Evolutionary conservation across 176 grass and related monocot genomes (phyloP).

Genomic region (Miscanthus lutarioriparius): DNA sequence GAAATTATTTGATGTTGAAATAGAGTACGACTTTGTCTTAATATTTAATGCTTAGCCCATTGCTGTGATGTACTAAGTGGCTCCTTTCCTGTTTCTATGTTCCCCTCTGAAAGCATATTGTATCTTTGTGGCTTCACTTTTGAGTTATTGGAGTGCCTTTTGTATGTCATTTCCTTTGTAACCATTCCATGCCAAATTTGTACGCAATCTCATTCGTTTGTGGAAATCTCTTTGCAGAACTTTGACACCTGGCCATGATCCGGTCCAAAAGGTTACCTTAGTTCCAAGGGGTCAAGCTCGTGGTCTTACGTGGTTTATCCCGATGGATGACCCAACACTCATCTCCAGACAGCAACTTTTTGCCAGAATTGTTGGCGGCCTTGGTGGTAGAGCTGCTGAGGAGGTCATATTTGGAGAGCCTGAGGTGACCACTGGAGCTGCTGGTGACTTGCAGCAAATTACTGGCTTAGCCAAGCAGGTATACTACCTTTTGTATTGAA

Average conservation of each 20-base stretch:
- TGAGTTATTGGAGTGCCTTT: neutral
- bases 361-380: constrained; percentile 93
- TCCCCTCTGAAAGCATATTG: neutral
- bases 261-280: constrained; percentile 96
- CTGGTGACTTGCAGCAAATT: constrained; percentile 96
- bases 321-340: constrained; percentile 85
- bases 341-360: constrained; percentile 98
- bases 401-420: constrained; percentile 94
- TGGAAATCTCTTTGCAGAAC: constrained; percentile 63
- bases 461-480: constrained; percentile 98
- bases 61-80: neutral
- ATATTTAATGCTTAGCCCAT: neutral
- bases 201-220: constrained; percentile 1
- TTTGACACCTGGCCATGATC: constrained; percentile 89
- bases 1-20: constrained; percentile 3
- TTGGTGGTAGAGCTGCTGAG: constrained; percentile 93
- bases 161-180: constrained; percentile 5
- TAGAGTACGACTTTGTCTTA: neutral
- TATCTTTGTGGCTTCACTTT: neutral
- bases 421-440: constrained; percentile 99
- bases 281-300: constrained; percentile 95
- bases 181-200: neutral
- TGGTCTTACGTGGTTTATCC: constrained; percentile 99
- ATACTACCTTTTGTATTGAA: neutral
- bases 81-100: neutral